Evolutionary conservation across 495 filamentous ascomycete genomes (phyloP).

Genomic region (Aspergillus diversus): DNA sequence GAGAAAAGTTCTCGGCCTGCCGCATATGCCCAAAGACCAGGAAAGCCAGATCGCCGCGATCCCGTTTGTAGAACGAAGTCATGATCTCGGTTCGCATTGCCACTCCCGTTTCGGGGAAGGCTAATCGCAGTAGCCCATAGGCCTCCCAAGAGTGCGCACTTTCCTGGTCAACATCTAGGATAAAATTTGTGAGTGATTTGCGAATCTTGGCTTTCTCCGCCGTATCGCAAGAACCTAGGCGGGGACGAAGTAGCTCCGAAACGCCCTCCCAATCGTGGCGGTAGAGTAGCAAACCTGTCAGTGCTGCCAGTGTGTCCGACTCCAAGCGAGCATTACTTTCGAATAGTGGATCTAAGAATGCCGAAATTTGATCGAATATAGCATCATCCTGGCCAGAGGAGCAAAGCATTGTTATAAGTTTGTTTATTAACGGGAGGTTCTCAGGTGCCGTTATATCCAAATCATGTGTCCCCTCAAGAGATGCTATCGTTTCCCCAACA

Average conservation of each 20-base stretch:
- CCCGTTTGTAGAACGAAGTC: conserved; percentile 77
- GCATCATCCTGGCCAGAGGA: conserved; percentile 48
- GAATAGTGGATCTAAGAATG: conserved; percentile 74
- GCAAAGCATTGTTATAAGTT: conserved; percentile 76
- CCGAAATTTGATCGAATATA: conserved; percentile 67
- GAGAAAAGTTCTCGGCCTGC: conserved; percentile 54
- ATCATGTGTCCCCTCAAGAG: conserved; percentile 63
- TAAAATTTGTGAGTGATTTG: conserved; percentile 65
- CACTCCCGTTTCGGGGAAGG: conserved; percentile 74
- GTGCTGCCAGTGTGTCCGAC: conserved; percentile 68
- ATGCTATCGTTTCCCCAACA: conserved; percentile 63
- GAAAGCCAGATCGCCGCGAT: conserved; percentile 77
- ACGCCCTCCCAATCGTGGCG: conserved; percentile 74
- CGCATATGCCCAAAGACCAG: conserved; percentile 91
- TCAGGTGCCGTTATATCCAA: conserved; percentile 54
- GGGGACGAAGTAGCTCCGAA: conserved; percentile 73
- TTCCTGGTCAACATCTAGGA: conserved; percentile 61
- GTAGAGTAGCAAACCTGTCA: conserved; percentile 70
- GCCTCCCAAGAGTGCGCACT: conserved; percentile 74
- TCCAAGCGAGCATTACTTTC: conserved; percentile 70
- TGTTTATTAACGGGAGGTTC: conserved; percentile 69
- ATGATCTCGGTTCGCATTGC: conserved; percentile 71
- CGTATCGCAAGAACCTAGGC: conserved; percentile 61
- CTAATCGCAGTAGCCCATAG: conserved; percentile 73
- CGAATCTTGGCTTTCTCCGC: conserved; percentile 67